These are phyloP conservation scores for Cladochytrium replicatum DNA, from an alignment of 192 early-diverging fungal genomes.

Conservation along the genomic window DNA sequence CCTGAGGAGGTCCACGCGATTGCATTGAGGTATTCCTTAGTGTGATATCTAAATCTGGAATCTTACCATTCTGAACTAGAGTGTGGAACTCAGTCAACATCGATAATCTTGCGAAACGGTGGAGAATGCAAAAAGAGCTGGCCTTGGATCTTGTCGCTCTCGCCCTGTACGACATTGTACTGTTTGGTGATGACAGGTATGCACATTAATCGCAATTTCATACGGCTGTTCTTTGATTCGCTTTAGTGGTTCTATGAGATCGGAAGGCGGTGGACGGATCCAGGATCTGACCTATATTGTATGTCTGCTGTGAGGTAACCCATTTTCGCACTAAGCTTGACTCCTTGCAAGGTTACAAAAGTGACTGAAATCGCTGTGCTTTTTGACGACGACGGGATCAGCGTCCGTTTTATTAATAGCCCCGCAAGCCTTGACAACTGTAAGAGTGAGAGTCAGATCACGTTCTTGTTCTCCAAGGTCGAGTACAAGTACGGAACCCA, in stretches of 20 bases:
- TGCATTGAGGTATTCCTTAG: too few species aligned
- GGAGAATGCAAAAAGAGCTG: too few species aligned
- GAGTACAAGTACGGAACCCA: slow-evolving; percentile 19
- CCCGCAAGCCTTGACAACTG: slow-evolving; percentile 12
- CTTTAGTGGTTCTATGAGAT: background rate
- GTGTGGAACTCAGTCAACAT: too few species aligned
- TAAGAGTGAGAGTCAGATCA: slow-evolving; percentile 6
- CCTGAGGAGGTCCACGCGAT: too few species aligned
- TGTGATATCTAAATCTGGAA: too few species aligned
- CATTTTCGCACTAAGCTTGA: too few species aligned
- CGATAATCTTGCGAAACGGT: too few species aligned
- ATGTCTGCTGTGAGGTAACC: too few species aligned
- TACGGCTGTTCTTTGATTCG: background rate
- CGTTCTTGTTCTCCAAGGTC: slow-evolving; percentile 4
- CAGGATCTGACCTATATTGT: slow-evolving; percentile 20
- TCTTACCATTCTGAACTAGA: too few species aligned
- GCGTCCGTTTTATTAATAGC: slow-evolving; percentile 23
- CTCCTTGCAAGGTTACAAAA: too few species aligned
- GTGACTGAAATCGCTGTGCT: slow-evolving; percentile 15
- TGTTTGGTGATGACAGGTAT: slow-evolving; percentile 7
- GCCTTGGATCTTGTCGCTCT: slow-evolving; percentile 13
- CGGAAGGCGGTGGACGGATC: slow-evolving; percentile 17
- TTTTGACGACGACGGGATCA: slow-evolving; percentile 23
- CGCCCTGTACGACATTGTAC: slow-evolving; percentile 20
- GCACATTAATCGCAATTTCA: slow-evolving; percentile 9